A percentile compares a stretch with the other conserved stretches of the same genome.
Conservation (phyloP, 1,284 basidiomycete species). For the Fomitopsis schrenkii region DNA sequence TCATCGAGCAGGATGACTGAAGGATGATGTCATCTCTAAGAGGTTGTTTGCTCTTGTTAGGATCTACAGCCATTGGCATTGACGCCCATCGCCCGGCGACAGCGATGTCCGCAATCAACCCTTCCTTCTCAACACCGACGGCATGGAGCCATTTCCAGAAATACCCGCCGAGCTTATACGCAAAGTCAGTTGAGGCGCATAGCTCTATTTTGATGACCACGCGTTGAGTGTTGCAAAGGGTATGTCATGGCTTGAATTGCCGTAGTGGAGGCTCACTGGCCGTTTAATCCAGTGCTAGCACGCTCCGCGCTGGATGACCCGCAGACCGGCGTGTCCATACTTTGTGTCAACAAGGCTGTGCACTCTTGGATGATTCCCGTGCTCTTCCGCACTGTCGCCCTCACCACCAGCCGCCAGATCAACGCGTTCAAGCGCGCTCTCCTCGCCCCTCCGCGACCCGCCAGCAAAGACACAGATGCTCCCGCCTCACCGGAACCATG, state of each 20-base stretch:
- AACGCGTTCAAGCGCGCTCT: neutral
- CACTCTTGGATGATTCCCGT: neutral
- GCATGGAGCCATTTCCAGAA: neutral
- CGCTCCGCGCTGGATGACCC: neutral
- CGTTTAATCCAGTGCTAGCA: neutral
- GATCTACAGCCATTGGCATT: neutral
- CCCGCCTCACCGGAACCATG: neutral
- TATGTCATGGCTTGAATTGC: no score
- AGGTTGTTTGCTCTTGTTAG: neutral
- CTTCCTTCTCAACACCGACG: neutral
- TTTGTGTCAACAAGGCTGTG: neutral
- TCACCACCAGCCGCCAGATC: neutral
- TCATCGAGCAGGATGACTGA: neutral
- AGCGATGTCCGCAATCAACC: no score
- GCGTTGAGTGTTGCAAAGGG: no score
- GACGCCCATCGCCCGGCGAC: slow-evolving; percentile 1
- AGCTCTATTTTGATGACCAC: no score
- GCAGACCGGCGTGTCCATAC: neutral
- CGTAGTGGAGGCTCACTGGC: no score
- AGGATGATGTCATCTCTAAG: neutral
- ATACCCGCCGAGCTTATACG: neutral
- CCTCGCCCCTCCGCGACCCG: neutral
- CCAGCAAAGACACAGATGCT: neutral
- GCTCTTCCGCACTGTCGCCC: neutral
- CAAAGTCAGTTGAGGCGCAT: neutral